Evolutionary conservation across 768 basidiomycete species (phyloP).

Genomic region (Hygrocybe punicea): DNA sequence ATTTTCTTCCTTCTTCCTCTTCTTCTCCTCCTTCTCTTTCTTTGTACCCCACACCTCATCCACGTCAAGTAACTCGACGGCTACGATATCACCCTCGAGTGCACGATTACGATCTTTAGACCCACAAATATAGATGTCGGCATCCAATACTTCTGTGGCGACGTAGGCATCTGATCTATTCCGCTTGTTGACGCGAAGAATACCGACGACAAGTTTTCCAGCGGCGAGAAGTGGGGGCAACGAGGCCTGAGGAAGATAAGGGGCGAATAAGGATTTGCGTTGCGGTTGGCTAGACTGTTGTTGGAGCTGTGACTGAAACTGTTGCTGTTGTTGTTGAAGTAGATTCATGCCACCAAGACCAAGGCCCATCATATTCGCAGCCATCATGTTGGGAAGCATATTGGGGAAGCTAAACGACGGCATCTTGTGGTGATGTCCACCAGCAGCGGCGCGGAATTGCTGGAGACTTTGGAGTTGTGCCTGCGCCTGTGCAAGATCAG

Average conservation of each 20-base stretch:
- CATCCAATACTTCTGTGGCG: conserved; percentile 95
- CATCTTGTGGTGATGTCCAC: conserved; percentile 96
- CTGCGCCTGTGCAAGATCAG: conserved; percentile 94
- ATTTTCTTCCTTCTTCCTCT: conserved; percentile 99
- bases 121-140: conserved; percentile 98
- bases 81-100: conserved; percentile 96
- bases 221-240: conserved; percentile 94
- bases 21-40: conserved; percentile 99
- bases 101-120: conserved; percentile 99
- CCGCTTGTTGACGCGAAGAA: conserved; percentile 95
- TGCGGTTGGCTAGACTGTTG: conserved; percentile 90
- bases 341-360: conserved; percentile 78
- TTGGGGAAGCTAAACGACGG: conserved; percentile 97
- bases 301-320: conserved; percentile 93
- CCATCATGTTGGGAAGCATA: conserved; percentile 97
- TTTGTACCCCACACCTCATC: conserved; percentile 98
- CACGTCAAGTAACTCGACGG: conserved; percentile 95
- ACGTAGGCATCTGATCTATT: conserved; percentile 99
- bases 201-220: conserved; percentile 96
- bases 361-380: conserved; percentile 92
- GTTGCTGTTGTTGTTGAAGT: conserved; percentile 90
- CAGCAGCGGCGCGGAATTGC: conserved; percentile 93
- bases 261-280: conserved; percentile 97
- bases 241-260: conserved; percentile 96
- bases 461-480: conserved; percentile 94